Evolutionary conservation across 805 yeast genomes (phyloP).

Genomic region (Sungouiozyma ichnusensis): DNA sequence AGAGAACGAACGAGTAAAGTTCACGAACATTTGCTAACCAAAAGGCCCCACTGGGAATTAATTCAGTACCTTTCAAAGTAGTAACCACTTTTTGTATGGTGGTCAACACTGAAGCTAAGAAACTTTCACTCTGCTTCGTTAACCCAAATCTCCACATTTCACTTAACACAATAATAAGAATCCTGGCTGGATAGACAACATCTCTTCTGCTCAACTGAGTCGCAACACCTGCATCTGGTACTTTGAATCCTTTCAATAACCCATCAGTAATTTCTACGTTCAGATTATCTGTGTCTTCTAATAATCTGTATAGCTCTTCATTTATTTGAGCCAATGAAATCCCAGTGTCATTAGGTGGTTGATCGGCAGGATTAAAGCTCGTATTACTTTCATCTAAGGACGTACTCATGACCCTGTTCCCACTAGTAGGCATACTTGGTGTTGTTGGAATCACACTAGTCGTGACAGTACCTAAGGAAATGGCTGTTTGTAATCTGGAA

Average conservation of each 20-base stretch:
- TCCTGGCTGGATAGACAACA: conserved; percentile 91
- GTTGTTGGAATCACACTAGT: conserved; percentile 27
- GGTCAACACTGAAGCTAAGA: conserved; percentile 79
- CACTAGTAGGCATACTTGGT: conserved; percentile 22
- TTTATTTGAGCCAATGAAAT: conserved; percentile 57
- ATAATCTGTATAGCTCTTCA: conserved; percentile 59
- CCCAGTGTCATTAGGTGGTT: conserved; percentile 32
- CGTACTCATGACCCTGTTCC: conserved; percentile 4
- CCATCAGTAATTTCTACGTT: conserved; percentile 83
- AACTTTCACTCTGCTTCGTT: conserved; percentile 82
- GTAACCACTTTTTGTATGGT: conserved; percentile 80
- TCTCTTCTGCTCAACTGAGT: conserved; percentile 78
- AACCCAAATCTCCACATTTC: conserved; percentile 98
- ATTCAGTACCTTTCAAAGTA: conserved; percentile 71
- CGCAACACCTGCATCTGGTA: conserved; percentile 80
- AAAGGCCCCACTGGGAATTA: conserved; percentile 87
- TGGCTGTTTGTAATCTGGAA: conserved; percentile 31
- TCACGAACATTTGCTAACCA: conserved; percentile 97
- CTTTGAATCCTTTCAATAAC: conserved; percentile 68
- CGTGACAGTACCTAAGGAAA: conserved; percentile 23
- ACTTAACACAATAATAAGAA: conserved; percentile 78
- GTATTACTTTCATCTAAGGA: conserved; percentile 3
- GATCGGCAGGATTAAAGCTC: conserved; percentile 12
- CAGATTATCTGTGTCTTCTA: conserved; percentile 60
- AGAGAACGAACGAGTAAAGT: conserved; percentile 83